phyloP scores from a whole-genome alignment of 306 rosid genomes.

The Medicago arabica region DNA sequence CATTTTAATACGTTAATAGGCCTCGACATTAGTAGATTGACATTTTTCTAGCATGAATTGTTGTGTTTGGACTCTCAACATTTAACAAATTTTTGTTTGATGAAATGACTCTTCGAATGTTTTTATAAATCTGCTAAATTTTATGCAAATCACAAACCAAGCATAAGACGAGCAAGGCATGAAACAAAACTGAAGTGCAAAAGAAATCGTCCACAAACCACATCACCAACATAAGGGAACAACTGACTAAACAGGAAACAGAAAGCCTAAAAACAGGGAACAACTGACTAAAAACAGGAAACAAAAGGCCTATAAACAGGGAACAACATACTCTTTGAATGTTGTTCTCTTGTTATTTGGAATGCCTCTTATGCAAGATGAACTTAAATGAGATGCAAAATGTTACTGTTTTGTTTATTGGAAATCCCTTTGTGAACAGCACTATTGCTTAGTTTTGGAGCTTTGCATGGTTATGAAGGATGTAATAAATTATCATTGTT shows the following conservation, averaged over 20 bases:
- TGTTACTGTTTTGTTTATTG: neutral
- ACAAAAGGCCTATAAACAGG: too few species aligned
- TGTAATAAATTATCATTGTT: slow-evolving; percentile 16
- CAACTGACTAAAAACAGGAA: too few species aligned
- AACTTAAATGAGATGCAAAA: neutral
- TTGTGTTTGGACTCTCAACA: neutral
- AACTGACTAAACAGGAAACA: too few species aligned
- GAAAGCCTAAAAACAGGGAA: too few species aligned
- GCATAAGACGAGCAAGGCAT: too few species aligned
- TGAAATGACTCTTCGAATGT: neutral
- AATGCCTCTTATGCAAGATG: neutral
- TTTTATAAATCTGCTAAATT: too few species aligned
- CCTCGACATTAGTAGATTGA: slow-evolving; percentile 30
- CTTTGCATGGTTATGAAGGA: slow-evolving; percentile 12
- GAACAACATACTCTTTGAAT: too few species aligned
- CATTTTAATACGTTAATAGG: slow-evolving; percentile 7
- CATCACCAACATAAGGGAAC: too few species aligned
- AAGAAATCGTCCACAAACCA: too few species aligned
- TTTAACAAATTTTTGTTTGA: neutral
- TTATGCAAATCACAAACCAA: too few species aligned
- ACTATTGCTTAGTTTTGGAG: slow-evolving; percentile 23
- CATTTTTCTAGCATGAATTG: slow-evolving; percentile 21
- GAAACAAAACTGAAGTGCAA: too few species aligned
- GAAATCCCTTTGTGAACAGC: neutral
- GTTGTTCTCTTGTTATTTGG: too few species aligned